A percentile compares a stretch with the other conserved stretches of the same genome.
Conservation (phyloP, 352 stramenopile genomes). For the Globisporangium middletonii region DNA sequence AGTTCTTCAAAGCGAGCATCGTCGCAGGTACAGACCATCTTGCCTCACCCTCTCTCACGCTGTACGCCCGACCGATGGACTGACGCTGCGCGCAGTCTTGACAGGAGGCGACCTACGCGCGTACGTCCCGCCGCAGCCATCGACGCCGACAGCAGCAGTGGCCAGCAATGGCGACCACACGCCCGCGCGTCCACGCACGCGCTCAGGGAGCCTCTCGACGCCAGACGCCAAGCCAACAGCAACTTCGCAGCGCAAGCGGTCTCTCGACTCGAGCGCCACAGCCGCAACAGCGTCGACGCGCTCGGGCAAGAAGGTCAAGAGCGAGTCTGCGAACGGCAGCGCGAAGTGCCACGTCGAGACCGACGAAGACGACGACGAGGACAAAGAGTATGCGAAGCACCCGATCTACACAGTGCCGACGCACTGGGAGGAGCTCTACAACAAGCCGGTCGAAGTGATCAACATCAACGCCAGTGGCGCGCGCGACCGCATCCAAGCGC, state of each 20-base stretch:
- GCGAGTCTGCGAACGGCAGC: conserved; percentile 1
- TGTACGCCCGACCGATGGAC: no score
- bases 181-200: not conserved
- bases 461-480: conserved; percentile 48
- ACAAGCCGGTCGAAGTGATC: conserved; percentile 55
- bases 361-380: conserved; percentile 18
- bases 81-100: conserved; percentile 2
- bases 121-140: not conserved
- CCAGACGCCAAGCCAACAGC: conserved; percentile 18
- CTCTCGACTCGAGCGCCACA: conserved; percentile 15
- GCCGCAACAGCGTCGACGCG: not conserved
- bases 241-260: conserved; percentile 23
- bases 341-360: not conserved
- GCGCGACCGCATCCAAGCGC: conserved; percentile 50
- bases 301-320: conserved; percentile 14
- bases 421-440: conserved; percentile 68
- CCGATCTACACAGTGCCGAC: conserved; percentile 61
- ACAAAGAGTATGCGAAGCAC: conserved; percentile 29
- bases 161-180: not conserved
- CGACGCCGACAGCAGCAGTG: no score
- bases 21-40: conserved; percentile 12
- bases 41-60: no score
- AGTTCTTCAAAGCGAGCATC: conserved; percentile 63
- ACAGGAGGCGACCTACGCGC: conserved; percentile 4
- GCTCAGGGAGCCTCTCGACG: conserved; percentile 21